Base-by-base conservation (phyloP, 495 filamentous ascomycete genomes). In the Trichoderma reesei region DNA sequence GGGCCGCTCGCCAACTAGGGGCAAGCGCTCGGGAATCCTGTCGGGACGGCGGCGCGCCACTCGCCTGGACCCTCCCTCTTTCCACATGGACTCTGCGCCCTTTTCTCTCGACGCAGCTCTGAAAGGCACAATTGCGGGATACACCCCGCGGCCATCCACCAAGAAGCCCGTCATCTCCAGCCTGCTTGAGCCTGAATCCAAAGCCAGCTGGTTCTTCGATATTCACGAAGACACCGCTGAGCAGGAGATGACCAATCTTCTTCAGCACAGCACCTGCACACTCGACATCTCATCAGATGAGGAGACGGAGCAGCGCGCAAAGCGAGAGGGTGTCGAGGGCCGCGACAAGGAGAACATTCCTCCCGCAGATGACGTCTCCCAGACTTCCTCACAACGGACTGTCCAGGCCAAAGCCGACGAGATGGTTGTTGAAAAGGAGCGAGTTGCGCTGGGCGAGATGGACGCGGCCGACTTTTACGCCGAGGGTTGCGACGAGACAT, bases 321-420 rank as follows among this genome's bases (percentile, higher is more conserved):
- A 78, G 44, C 80, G 83, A 7, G 86, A 88, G 59, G 68, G 74
- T 7, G 80, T 80, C 26, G 83, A 85, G 65, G 76, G 76, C 56
- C 80, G 86, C 33, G 90, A 89, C 48, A 97, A 97, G 79, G 94
- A 98, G 79, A 98, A 98, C 69, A 87, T 95, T 18, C 89, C 93
- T 6, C 90, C 90, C 1, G 69, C 76, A n/a, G 85, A 83, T 62
- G 80, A 84, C 61, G 68, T 83, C 63, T 79, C 76, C 44, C 82
- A 83, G 69, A 83, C 79, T 2, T 76, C 76, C 36, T 8, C 31
- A 41, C 41, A 44, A 69, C 20, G 51, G 69, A 63, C 18, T 68
- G 48, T 46, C 70, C 62, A 59, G 66, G 44, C 66, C 46, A 65
- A 63, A 10, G 68, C 61, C 11, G 73, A 79, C 61, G 76, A 76